These are phyloP conservation scores for Sarocladium brachiariae DNA, from an alignment of 2,329 filamentous ascomycete species.

Conservation along the genomic window DNA sequence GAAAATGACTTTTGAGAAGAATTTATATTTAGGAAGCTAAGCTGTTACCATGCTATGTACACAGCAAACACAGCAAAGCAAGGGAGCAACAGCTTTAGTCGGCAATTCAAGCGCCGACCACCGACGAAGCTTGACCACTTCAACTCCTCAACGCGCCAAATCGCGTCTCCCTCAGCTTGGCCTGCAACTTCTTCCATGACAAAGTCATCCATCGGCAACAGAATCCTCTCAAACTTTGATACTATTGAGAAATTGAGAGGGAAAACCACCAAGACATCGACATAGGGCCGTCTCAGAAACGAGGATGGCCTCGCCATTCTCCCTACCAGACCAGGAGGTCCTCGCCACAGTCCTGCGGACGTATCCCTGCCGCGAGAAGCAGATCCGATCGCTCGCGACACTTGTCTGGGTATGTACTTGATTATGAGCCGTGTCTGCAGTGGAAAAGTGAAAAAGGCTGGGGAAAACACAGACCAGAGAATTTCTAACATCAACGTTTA, in stretches of 20 bases:
- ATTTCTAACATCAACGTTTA: too few relatives aligned
- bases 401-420: constrained; percentile 49
- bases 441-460: too few relatives aligned
- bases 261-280: too few relatives aligned
- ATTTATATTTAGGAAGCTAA: background rate
- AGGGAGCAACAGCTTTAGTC: background rate
- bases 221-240: too few relatives aligned
- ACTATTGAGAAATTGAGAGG: too few relatives aligned
- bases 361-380: constrained; percentile 52
- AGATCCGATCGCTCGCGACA: constrained; percentile 51
- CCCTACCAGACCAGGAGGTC: constrained; percentile 45
- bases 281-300: too few relatives aligned
- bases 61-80: too few relatives aligned
- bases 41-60: too few relatives aligned
- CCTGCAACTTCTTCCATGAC: too few relatives aligned
- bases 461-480: too few relatives aligned
- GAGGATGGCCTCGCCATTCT: constrained; percentile 36
- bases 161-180: constrained; percentile 5
- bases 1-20: background rate
- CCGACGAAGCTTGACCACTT: constrained; percentile 1
- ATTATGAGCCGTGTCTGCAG: too few relatives aligned
- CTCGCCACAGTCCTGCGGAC: constrained; percentile 36
- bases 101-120: background rate
- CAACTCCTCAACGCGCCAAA: background rate
- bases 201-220: too few relatives aligned